These are phyloP conservation scores for Whalleya microplaca DNA, from an alignment of 2,329 filamentous ascomycete genomes.

Conservation along the genomic window DNA sequence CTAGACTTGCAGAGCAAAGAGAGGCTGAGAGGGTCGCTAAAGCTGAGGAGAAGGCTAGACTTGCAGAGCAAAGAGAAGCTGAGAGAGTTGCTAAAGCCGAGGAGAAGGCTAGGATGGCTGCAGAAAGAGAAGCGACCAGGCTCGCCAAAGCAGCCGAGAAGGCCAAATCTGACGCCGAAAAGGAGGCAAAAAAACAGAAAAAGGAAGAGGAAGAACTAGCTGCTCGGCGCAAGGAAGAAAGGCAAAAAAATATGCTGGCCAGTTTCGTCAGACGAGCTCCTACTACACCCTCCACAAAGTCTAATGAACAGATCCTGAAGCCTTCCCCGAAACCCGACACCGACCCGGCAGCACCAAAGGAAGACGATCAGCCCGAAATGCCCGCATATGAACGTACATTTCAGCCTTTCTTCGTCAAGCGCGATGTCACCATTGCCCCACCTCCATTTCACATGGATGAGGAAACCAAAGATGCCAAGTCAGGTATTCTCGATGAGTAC, in stretches of 20 bases:
- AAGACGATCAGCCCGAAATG: constrained; percentile 33
- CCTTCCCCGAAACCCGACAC: constrained; percentile 22
- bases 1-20: constrained; percentile 1
- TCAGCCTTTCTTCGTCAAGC: constrained; percentile 78
- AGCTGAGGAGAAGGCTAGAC: constrained; percentile 36
- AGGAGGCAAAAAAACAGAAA: constrained; percentile 51
- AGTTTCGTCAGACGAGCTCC: constrained; percentile 31
- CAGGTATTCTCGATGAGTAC: constrained; percentile 55
- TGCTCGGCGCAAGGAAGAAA: constrained; percentile 47
- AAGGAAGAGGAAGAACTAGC: constrained; percentile 41
- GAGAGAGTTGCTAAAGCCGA: constrained; percentile 19
- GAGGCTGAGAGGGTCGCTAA: constrained; percentile 28
- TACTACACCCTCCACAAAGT: constrained; percentile 31
- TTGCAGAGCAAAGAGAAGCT: constrained; percentile 15
- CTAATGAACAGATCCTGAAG: constrained; percentile 10
- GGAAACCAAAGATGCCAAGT: constrained; percentile 56
- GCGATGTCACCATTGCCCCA: constrained; percentile 72
- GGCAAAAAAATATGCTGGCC: constrained; percentile 39
- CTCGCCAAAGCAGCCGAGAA: constrained; percentile 50
- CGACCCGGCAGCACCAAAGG: constrained; percentile 27
- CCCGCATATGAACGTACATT: constrained; percentile 73
- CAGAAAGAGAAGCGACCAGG: constrained; percentile 47
- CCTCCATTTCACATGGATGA: constrained; percentile 61
- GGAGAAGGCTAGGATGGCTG: constrained; percentile 33
- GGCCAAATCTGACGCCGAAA: constrained; percentile 33